Conservation (phyloP, 139 green algal genomes). For the Zygnema circumcarinatum region DNA sequence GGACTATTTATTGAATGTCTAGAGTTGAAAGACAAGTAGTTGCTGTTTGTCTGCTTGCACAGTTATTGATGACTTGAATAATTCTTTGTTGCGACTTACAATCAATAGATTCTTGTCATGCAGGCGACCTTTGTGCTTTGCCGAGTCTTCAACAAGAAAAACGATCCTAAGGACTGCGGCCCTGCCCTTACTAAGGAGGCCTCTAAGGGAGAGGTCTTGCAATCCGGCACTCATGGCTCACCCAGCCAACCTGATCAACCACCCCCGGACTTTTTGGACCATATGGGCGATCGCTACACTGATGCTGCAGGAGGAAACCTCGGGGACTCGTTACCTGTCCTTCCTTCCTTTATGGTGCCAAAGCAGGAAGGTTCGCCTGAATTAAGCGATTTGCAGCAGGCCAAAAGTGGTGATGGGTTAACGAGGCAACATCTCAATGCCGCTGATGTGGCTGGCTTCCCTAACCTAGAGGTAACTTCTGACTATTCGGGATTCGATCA, state of each 20-base stretch:
- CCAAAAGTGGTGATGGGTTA: no score
- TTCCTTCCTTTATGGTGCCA: background rate
- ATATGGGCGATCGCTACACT: background rate
- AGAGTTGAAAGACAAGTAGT: no score
- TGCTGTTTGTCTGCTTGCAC: no score
- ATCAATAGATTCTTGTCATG: no score
- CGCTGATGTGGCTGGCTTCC: no score
- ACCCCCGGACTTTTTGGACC: background rate
- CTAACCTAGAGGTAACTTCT: no score
- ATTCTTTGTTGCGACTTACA: no score
- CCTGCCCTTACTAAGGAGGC: background rate
- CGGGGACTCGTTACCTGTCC: background rate
- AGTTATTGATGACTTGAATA: no score
- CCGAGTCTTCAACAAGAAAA: constrained; percentile 14
- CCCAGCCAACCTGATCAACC: background rate
- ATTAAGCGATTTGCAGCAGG: no score
- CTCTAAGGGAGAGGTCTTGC: background rate
- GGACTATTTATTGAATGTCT: no score
- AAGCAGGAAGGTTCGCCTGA: background rate
- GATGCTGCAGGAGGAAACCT: background rate
- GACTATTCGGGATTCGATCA: no score
- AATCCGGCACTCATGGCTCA: background rate
- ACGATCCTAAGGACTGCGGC: background rate
- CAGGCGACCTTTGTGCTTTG: constrained; percentile 12
- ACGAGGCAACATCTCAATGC: no score